A percentile compares a stretch with the other conserved stretches of the same genome.
Conservation (phyloP, 208 protist genomes). For the Strigomonas galati region DNA sequence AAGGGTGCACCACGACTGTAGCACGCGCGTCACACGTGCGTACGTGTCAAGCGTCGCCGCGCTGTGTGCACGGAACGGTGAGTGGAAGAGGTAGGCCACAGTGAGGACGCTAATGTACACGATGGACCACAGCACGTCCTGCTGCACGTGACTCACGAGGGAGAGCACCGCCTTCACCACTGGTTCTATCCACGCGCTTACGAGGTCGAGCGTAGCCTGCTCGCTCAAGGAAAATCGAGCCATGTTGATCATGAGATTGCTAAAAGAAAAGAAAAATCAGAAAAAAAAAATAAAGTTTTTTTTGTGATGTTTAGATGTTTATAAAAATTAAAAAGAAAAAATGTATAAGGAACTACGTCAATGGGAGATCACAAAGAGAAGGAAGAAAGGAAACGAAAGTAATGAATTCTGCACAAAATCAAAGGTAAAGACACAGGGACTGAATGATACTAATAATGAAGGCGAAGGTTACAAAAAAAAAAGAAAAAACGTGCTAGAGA, state of each 20-base stretch:
- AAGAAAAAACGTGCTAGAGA: neutral
- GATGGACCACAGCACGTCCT: conserved; percentile 38
- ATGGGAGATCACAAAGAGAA: too few species aligned
- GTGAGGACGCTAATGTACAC: conserved; percentile 41
- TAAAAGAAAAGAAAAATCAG: neutral
- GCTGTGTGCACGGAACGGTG: conserved; percentile 62
- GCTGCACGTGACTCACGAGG: conserved; percentile 19
- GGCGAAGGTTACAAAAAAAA: neutral
- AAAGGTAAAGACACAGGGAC: neutral
- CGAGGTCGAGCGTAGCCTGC: conserved; percentile 27
- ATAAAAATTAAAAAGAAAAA: too few species aligned
- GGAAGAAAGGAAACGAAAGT: neutral
- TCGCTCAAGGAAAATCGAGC: neutral
- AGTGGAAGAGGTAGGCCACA: conserved; percentile 71
- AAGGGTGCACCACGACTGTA: conserved; percentile 58
- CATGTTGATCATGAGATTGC: neutral
- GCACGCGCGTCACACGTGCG: conserved; percentile 52
- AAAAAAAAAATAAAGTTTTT: neutral
- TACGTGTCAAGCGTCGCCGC: conserved; percentile 48
- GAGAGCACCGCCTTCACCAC: conserved; percentile 19
- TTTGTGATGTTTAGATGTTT: too few species aligned
- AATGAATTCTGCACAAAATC: neutral
- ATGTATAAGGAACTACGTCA: too few species aligned
- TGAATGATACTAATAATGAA: neutral
- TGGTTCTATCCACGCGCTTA: conserved; percentile 20